Base-by-base conservation (phyloP, 2,329 filamentous ascomycete genomes). In the Coniochaeta hoffmannii region DNA sequence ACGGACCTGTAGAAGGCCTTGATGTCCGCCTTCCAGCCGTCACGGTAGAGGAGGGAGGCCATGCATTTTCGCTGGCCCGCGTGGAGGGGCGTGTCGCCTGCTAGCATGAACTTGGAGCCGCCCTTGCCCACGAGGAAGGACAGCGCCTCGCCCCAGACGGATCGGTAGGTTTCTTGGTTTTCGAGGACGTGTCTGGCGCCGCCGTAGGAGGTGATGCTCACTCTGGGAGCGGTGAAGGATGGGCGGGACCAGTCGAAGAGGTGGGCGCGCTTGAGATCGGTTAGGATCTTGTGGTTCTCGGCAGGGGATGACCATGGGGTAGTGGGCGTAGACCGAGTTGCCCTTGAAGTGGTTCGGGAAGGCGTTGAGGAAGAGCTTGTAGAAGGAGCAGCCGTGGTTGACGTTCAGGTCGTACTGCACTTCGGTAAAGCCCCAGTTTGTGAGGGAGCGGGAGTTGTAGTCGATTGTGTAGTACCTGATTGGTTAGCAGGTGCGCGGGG, bases 371-470 rank as follows among this genome's bases (percentile, higher is more conserved):
- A 92, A 87, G 34, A 95, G 78, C 74, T 94, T 95, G 76, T 92
- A 91, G 70, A 93, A 89, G 12, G 91, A 83, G 62, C 87, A 90
- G 50, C 90, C 90, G 65, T 94, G 86, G 69, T 94, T 88, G 60
- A 93, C 71, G 57, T 80, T 82, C 22, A 85, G 71, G 62, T 95
- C 88, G 55, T 86, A 89, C 19, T 88, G 78, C 3, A 82, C 87
- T 66, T 90, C 87, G 55, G 83, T 82, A 73, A 82, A 93, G 19
- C 90, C 90, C 89, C 89, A 96, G 71, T 90, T 91, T 1, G 90
- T 95, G 50, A 95, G 71, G 62, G 85, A 83, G 9, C 83, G 80
- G 0, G 89, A 82, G 61, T 86, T 83, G 67, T 88, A 92, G 68
- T 93, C 89, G n/a, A 71, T 76, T 0, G 88, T 92, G 73, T 91